These are phyloP conservation scores for Phytophthora vignae DNA, from an alignment of 352 stramenopile genomes.

Conservation along the genomic window DNA sequence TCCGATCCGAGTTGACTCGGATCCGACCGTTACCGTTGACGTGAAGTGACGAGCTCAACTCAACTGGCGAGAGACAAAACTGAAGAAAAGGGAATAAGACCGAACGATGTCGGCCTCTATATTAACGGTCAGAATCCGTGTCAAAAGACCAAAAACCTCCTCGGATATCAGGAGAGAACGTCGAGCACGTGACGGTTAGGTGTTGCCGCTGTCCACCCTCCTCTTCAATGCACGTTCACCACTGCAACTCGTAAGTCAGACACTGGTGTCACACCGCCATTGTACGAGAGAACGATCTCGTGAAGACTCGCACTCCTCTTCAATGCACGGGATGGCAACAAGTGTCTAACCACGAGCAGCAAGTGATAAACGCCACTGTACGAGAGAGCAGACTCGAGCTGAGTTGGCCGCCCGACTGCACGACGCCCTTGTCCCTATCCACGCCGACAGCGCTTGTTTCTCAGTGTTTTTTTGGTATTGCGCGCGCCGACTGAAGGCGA, in stretches of 20 bases:
- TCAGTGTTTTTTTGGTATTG: conserved; percentile 7
- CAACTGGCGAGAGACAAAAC: conserved; percentile 20
- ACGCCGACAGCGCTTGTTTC: conserved; percentile 13
- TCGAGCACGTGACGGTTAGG: not conserved
- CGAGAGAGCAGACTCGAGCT: conserved; percentile 18
- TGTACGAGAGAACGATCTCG: conserved; percentile 33
- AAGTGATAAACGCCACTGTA: conserved; percentile 20
- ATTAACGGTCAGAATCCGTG: not conserved
- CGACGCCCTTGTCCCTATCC: conserved; percentile 4
- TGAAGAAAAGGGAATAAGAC: conserved; percentile 21
- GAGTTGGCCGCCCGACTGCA: conserved; percentile 3
- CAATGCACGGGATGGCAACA: conserved; percentile 25
- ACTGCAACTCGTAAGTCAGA: conserved; percentile 2
- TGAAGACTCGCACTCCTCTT: conserved; percentile 36
- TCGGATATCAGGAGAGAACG: conserved; percentile 11
- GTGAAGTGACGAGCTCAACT: conserved; percentile 10
- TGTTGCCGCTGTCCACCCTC: conserved; percentile 19
- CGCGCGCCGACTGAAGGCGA: conserved; percentile 2
- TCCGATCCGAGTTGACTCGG: not conserved
- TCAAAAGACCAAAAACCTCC: conserved; percentile 3
- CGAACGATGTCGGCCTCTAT: not conserved
- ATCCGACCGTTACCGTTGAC: conserved; percentile 2
- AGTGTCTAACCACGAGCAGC: not conserved
- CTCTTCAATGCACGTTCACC: conserved; percentile 38
- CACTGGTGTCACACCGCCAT: conserved; percentile 8